Percentiles rank a stretch among this genome's conserved stretches.
Evolutionary conservation across 1,139 yeast species (phyloP).

Genomic region (Debaryomyces psychrophilus): DNA sequence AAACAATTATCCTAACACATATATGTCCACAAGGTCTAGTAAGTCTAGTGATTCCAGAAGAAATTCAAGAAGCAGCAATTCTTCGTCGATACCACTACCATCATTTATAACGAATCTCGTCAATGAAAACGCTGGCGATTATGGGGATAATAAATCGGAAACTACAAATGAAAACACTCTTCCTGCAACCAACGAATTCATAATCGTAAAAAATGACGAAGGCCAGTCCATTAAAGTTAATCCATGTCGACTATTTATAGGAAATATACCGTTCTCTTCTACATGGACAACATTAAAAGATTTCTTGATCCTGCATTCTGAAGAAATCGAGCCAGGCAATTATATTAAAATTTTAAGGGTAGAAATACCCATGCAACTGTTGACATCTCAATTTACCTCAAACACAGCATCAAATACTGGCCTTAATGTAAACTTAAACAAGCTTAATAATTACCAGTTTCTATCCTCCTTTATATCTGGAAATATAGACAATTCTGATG

Average conservation of each 20-base stretch:
- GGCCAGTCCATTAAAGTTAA: conserved; percentile 37
- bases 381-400: conserved; percentile 5
- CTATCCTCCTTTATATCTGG: conserved; percentile 11
- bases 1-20: conserved; percentile 8
- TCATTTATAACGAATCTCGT: conserved; percentile 38
- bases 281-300: conserved; percentile 60
- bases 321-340: conserved; percentile 30
- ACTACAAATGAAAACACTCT: neutral
- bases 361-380: conserved; percentile 54
- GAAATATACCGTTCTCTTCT: conserved; percentile 60
- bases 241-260: conserved; percentile 50
- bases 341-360: conserved; percentile 48
- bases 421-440: conserved; percentile 7
- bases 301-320: conserved; percentile 42
- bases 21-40: conserved; percentile 13
- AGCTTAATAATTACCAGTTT: conserved; percentile 15
- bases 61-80: conserved; percentile 15
- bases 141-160: neutral
- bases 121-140: conserved; percentile 1
- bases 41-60: conserved; percentile 17
- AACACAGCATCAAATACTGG: neutral
- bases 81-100: conserved; percentile 26
- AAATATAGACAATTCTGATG: neutral
- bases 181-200: conserved; percentile 17
- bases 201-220: conserved; percentile 30